These are phyloP conservation scores for Lipomyces yarrowii DNA, from an alignment of 1,139 yeast genomes.

Conservation along the genomic window DNA sequence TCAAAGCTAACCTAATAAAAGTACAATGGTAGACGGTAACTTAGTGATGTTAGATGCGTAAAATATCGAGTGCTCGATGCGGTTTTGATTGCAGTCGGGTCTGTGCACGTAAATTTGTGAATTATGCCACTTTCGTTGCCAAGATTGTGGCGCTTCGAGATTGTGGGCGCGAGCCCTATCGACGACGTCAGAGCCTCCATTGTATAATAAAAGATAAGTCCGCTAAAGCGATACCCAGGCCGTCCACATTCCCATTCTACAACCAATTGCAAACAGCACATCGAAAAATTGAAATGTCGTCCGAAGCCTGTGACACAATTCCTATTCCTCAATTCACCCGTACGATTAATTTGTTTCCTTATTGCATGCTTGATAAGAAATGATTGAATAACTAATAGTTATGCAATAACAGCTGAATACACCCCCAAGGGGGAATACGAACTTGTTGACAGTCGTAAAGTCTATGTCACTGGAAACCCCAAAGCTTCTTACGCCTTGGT, in stretches of 20 bases:
- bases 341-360: neutral
- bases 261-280: neutral
- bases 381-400: neutral
- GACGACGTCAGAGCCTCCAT: neutral
- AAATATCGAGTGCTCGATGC: too few species aligned
- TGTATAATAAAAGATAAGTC: neutral
- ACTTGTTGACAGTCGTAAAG: constrained; percentile 9
- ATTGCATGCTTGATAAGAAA: neutral
- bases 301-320: constrained; percentile 23
- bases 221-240: neutral
- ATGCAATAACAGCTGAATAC: constrained; percentile 18
- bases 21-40: too few species aligned
- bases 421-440: constrained; percentile 16
- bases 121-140: neutral
- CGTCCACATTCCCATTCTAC: neutral
- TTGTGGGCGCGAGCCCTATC: neutral
- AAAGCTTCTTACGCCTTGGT: constrained; percentile 16
- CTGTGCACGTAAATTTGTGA: neutral
- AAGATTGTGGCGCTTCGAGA: neutral
- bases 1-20: too few species aligned
- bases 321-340: constrained; percentile 25
- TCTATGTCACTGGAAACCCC: constrained; percentile 19
- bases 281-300: neutral
- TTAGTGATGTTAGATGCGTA: too few species aligned
- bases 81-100: neutral